phyloP scores from a whole-genome alignment of 805 yeast genomes.

The Schizosaccharomyces japonicus region DNA sequence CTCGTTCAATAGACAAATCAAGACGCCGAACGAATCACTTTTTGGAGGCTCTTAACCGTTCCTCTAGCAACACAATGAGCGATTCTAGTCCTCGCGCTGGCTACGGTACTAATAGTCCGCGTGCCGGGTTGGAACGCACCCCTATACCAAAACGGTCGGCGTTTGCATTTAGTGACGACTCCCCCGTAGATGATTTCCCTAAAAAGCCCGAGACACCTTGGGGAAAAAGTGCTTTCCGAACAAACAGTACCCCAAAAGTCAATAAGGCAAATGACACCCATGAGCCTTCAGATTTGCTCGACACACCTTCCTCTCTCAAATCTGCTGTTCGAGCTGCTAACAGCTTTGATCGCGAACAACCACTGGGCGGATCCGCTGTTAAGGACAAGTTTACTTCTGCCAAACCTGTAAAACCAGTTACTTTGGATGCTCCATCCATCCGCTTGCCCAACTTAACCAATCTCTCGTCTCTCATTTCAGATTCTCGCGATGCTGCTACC shows the following conservation, averaged over 20 bases:
- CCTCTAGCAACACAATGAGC: no score
- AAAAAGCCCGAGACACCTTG: background rate
- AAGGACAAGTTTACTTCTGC: no score
- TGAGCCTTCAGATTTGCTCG: no score
- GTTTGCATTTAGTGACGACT: background rate
- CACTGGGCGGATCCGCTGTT: no score
- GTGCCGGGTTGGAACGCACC: background rate
- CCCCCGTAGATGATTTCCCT: background rate
- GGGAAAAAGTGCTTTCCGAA: background rate
- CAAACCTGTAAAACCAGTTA: no score
- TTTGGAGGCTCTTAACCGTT: no score
- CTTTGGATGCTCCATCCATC: no score
- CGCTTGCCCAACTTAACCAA: background rate
- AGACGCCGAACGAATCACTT: no score
- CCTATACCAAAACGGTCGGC: background rate
- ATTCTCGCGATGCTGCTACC: background rate
- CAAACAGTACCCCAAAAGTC: background rate
- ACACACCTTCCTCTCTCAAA: background rate
- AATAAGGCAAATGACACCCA: background rate
- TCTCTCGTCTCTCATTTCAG: background rate
- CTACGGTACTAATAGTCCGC: no score
- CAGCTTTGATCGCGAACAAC: no score
- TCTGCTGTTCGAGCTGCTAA: background rate
- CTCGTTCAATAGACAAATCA: no score
- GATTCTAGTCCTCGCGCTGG: no score